Base-by-base conservation (phyloP, 768 basidiomycete species). In the Suillus sp. region DNA sequence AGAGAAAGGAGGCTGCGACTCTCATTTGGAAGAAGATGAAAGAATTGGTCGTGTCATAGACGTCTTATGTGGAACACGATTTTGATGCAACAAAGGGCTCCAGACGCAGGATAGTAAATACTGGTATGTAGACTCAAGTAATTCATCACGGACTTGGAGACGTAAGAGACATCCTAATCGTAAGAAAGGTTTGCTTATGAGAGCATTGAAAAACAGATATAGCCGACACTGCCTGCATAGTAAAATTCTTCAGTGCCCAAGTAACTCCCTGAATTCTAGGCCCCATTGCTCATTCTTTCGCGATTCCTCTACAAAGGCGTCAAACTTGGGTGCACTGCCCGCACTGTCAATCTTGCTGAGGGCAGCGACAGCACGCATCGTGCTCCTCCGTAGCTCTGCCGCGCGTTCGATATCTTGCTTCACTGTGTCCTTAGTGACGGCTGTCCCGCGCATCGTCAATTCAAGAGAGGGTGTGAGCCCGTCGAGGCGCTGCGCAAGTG, bases 391-490 rank as follows among this genome's bases (percentile, higher is more conserved):
- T 64, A 98, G 81, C 75, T 98, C 96, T 32, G 92, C 92, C 10
- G 91, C 87, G 22, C 91, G 85, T 76, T 93, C 92, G 51, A 95
- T 73, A 67, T 95, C 93, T 74, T 95, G 93, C 77, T 98, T 99
- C 55, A 97, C 96, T 0, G 94, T 93, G 72, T 99, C 96, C 78
- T 98, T 98, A 59, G 92, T 93, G 47, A 93, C 86, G 7, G 85
- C 89, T 8, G 91, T 86, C 1, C 93, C 93, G 71, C 94, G 92
- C 87, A 98, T 94, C 43, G 93, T 91, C 75, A 88, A 87, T 74
- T 93, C 91, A 65, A 98, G 81, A 60, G 88, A 86, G 6, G 91
- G 90, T 32, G 93, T 92, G 27, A 90, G 87, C 64, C 91, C 92
- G 67, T 95, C 93, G 63, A 99, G 81, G 30, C 91, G 85, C 66